Evolutionary conservation across 73 alveolate genomes (phyloP).

Genomic region (Tetrahymena elliotti): DNA sequence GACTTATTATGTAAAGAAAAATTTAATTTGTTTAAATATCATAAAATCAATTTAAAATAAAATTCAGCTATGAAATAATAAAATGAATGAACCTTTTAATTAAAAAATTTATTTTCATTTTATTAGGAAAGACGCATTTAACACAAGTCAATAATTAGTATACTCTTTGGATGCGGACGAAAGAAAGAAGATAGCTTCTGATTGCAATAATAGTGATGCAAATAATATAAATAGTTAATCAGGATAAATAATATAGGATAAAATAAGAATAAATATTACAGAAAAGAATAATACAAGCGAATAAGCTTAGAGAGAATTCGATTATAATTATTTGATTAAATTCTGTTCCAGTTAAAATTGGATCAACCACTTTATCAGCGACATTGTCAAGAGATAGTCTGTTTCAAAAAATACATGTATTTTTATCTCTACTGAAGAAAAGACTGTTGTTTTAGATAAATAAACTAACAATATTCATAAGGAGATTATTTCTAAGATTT

Average conservation of each 20-base stretch:
- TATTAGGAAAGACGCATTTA: background rate
- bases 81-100: too few species aligned
- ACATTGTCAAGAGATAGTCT: background rate
- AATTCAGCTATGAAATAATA: too few species aligned
- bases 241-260: background rate
- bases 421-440: background rate
- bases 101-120: too few species aligned
- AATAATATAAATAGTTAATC: background rate
- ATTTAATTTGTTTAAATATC: too few species aligned
- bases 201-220: background rate
- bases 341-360: background rate
- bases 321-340: background rate
- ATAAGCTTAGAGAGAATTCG: background rate
- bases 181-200: background rate
- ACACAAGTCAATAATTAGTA: background rate
- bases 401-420: background rate
- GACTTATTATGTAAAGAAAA: too few species aligned
- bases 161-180: background rate
- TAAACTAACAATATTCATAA: background rate
- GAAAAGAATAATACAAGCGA: background rate
- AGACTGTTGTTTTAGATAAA: background rate
- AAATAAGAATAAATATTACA: background rate
- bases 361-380: background rate
- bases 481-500: background rate
- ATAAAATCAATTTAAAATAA: too few species aligned